Base-by-base conservation (phyloP, 495 filamentous ascomycete species). In the Penicillium paxilli region DNA sequence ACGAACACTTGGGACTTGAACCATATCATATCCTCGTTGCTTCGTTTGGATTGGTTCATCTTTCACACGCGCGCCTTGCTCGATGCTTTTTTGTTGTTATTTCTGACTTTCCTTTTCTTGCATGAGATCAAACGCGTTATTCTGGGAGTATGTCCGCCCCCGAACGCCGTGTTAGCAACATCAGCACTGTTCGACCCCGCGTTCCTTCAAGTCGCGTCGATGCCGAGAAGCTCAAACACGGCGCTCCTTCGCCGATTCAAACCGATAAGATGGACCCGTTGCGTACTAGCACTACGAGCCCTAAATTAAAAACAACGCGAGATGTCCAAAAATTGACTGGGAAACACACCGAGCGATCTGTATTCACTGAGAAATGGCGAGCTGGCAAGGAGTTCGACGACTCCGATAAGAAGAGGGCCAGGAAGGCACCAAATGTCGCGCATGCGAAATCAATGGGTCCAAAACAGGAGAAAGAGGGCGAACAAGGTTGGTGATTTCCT, bases 351-450 rank as follows among this genome's bases (percentile, higher is more conserved):
- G 75, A 78, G 47, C 69, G 75, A 19, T 58, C 66, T 22, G 78
- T 82, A 51, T 69, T 88, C 45, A 86, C 87, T 10, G 86, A 82
- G 7, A 80, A 80, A 57, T 87, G 79, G 64, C 91, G 87, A 58
- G 84, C 88, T 6, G 78, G 86, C 47, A 86, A 87, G 66, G 78
- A 83, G 37, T 66, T 80, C 1, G 60, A 60, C 53, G 60, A 84
- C 65, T 62, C 71, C 67, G 72, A 82, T 38, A 72, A 67, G 32
- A 68, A 57, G 62, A 71, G 60, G 28, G 69, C 53, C 68, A 82
- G 66, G 66, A 59, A 74, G 66, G 47, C 57, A 1, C 54, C 44
- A n/a, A 54, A 58, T 37, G 52, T 61, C 4, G 68, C 81, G 62
- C 68, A 74, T 71, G 30, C 69, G n/a, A 78, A 69, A 48, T 59